These are phyloP conservation scores for Apiospora arundinis DNA, from an alignment of 2,329 filamentous ascomycete species.

Conservation along the genomic window DNA sequence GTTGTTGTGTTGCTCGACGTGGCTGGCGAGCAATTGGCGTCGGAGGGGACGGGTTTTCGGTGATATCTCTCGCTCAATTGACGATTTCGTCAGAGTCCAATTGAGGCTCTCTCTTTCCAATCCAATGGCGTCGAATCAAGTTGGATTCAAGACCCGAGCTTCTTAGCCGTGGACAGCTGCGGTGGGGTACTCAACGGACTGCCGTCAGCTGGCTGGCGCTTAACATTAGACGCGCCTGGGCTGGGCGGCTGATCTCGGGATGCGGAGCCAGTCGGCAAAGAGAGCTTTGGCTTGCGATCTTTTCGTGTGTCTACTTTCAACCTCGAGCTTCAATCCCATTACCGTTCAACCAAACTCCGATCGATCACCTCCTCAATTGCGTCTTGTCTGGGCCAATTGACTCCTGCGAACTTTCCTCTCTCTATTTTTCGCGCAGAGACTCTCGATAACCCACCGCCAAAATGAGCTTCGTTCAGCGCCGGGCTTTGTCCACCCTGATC, in stretches of 20 bases:
- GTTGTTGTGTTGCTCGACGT: slow-evolving; percentile 36
- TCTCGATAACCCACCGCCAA: slow-evolving; percentile 49
- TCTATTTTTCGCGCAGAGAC: not conserved
- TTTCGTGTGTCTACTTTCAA: slow-evolving; percentile 46
- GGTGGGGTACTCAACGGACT: not conserved
- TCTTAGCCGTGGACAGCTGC: not conserved
- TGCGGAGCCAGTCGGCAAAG: slow-evolving; percentile 45
- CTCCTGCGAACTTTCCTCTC: slow-evolving; percentile 30
- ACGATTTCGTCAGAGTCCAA: slow-evolving; percentile 8
- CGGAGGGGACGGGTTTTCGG: not conserved
- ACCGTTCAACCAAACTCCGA: slow-evolving; percentile 31
- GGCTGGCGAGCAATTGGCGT: slow-evolving; percentile 22
- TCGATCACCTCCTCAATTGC: slow-evolving; percentile 36
- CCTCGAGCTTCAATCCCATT: slow-evolving; percentile 26
- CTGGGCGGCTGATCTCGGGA: slow-evolving; percentile 23
- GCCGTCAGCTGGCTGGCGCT: not conserved
- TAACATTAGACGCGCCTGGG: not conserved
- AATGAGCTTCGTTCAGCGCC: slow-evolving; percentile 92
- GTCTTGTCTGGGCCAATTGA: slow-evolving; percentile 44
- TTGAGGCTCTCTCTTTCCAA: not conserved
- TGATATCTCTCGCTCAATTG: slow-evolving; percentile 9
- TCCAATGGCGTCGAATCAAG: not conserved
- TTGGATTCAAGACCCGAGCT: slow-evolving; percentile 7
- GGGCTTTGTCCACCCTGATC: slow-evolving; percentile 96
- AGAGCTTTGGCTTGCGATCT: slow-evolving; percentile 45